Conservation (phyloP, 805 yeast genomes). For the Ogataea ramenticola region DNA sequence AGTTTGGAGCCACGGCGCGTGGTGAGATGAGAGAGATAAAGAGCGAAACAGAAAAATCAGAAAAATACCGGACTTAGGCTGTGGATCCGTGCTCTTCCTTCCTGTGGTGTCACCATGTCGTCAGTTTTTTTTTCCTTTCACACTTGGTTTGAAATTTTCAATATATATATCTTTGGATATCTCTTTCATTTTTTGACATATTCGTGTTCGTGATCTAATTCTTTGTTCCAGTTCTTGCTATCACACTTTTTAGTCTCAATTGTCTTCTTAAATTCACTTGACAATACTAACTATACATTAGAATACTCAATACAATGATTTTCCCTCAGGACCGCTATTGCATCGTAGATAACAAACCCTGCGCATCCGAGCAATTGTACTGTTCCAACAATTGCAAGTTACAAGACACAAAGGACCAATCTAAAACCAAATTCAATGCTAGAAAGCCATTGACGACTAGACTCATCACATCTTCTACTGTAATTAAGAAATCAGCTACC, state of each 20-base stretch:
- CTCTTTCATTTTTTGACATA: too few species aligned
- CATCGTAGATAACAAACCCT: conserved; percentile 16
- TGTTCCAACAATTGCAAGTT: conserved; percentile 16
- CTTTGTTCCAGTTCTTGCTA: too few species aligned
- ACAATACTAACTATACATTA: too few species aligned
- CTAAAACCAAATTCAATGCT: background rate
- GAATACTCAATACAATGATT: conserved; percentile 8
- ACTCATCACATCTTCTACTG: conserved; percentile 11
- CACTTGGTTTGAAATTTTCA: background rate
- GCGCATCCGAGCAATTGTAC: conserved; percentile 5
- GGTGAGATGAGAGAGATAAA: background rate
- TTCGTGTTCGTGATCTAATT: too few species aligned
- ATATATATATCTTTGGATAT: too few species aligned
- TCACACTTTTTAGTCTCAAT: too few species aligned
- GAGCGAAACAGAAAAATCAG: too few species aligned
- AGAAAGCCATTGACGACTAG: background rate
- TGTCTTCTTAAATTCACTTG: too few species aligned
- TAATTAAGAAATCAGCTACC: background rate
- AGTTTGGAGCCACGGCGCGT: too few species aligned
- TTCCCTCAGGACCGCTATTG: conserved; percentile 17
- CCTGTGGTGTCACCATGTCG: too few species aligned
- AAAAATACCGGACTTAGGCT: background rate
- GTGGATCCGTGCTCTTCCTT: too few species aligned
- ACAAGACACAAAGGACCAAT: conserved; percentile 7
- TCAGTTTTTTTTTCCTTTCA: too few species aligned